phyloP scores from a whole-genome alignment of 2,329 filamentous ascomycete genomes.

The Colletotrichum orbiculare region DNA sequence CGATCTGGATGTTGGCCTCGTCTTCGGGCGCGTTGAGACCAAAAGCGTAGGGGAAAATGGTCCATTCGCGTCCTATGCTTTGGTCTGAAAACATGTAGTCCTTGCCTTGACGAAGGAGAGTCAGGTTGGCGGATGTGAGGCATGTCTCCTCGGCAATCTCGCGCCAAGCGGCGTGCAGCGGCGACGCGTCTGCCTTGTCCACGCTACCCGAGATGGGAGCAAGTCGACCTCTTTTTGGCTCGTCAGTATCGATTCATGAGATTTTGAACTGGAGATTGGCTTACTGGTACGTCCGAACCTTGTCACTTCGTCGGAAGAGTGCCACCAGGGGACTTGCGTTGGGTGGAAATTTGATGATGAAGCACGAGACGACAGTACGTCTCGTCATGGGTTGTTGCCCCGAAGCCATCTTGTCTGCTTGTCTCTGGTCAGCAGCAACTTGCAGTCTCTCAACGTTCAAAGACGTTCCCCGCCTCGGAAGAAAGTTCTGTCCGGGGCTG shows the following conservation, averaged over 20 bases:
- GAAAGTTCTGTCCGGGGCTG: not conserved
- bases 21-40: constrained; percentile 55
- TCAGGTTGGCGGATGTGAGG: constrained; percentile 58
- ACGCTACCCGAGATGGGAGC: constrained; percentile 73
- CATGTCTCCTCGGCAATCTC: constrained; percentile 73
- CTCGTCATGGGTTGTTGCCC: constrained; percentile 20
- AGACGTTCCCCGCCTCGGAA: no score
- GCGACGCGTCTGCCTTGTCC: constrained; percentile 61
- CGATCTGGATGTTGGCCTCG: constrained; percentile 61
- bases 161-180: constrained; percentile 68
- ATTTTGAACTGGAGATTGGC: constrained; percentile 36
- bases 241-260: not conserved
- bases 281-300: constrained; percentile 70
- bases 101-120: constrained; percentile 66
- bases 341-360: constrained; percentile 60
- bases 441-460: not conserved
- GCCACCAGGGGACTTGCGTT: constrained; percentile 61
- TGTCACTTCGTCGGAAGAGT: constrained; percentile 69
- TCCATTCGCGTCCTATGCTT: constrained; percentile 67
- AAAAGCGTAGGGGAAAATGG: constrained; percentile 71
- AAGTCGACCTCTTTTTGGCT: constrained; percentile 59
- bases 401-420: constrained; percentile 15
- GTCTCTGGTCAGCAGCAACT: not conserved
- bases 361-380: constrained; percentile 60
- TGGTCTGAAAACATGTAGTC: constrained; percentile 67